Base-by-base conservation (phyloP, 257 asterid species). In the Lantana camara region DNA sequence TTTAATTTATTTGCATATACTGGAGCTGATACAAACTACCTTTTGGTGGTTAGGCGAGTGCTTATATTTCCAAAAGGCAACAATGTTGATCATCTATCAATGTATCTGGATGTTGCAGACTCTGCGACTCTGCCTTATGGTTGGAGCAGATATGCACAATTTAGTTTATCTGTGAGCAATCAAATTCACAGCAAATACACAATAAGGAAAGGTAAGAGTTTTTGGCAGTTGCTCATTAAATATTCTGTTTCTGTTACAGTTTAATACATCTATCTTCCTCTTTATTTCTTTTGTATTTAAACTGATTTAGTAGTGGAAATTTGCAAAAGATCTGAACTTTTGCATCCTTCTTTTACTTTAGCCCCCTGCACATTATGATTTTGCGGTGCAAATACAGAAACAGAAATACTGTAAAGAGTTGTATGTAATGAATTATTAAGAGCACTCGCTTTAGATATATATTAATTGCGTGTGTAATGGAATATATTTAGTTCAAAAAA, bases 21-120 rank as follows among this genome's bases (percentile, higher is more conserved):
- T 64, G 75, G 60, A 71, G 75, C 79, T 75, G 51, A 79, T n/a
- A 14, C 24, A 49, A 74, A 24, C 35, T 67, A 63, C 68, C 47
- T 71, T 73, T 40, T 70, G 62, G 63, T 71, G 74, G 68, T 38
- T 82, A 89, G 97, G 97, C 79, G 95, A 61, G 86, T 89, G 61
- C 91, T 89, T 68, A 84, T 82, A 50, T 89, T 89, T 69, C 95
- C 97, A 12, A 90, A 84, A 67, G 97, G 97, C 54, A 90, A 90
- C 76, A 87, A 90, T 60, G 94, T 83, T 42, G 97, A 90, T 46
- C 82, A 83, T 70, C 74, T 90, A 70, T 90, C 97, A 0, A 81
- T 85, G 97, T 90, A 90, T 72, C 70, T 90, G 62, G 97, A 90
- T 72, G 94, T 90, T 69, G 95, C 95, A 7, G 95, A 89, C 71